phyloP scores from a whole-genome alignment of 2,329 filamentous ascomycete species.

The Diaporthe eres region DNA sequence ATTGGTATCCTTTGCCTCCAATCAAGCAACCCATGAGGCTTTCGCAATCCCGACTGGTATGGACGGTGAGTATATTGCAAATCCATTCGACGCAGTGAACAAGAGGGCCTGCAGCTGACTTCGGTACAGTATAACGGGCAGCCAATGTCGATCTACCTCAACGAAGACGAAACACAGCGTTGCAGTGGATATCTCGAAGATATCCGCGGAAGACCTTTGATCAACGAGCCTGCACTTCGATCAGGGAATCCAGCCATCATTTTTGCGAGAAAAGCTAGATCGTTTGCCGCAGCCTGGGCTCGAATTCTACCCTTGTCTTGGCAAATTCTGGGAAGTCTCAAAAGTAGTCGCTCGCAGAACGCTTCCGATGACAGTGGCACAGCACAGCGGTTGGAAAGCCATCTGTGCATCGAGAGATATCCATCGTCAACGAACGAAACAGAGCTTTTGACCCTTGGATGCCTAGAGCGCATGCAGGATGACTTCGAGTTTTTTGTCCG shows the following conservation, averaged over 20 bases:
- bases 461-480: neutral
- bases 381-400: neutral
- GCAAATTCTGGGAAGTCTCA: neutral
- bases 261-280: neutral
- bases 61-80: neutral
- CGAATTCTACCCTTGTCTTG: neutral
- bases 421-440: neutral
- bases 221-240: neutral
- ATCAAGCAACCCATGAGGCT: neutral
- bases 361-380: neutral
- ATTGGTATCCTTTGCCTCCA: neutral
- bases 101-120: neutral
- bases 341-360: neutral
- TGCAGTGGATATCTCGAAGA: neutral
- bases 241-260: neutral
- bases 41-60: neutral
- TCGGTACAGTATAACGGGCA: neutral
- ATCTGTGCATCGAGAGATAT: neutral
- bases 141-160: neutral
- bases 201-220: neutral
- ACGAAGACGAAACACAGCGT: neutral
- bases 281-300: neutral
- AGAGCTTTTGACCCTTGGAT: neutral
- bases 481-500: neutral
- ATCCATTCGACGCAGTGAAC: neutral